These are phyloP conservation scores for Leccinum subgranulosum DNA, from an alignment of 768 basidiomycete species.

Conservation along the genomic window DNA sequence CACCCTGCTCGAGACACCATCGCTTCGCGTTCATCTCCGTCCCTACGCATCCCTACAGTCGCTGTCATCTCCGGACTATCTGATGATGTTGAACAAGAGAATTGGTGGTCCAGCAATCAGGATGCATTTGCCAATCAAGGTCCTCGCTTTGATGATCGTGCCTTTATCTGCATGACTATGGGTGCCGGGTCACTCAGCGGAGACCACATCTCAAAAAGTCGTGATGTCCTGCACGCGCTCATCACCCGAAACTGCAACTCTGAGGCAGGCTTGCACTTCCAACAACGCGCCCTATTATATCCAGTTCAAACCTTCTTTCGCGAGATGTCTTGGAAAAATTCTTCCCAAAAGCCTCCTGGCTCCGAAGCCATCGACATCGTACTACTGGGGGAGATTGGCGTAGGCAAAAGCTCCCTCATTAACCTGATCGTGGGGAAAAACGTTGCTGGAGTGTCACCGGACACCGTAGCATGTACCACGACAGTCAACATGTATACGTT, in stretches of 20 bases:
- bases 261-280: slow-evolving; percentile 6
- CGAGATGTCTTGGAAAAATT: slow-evolving; percentile 1
- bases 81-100: slow-evolving; percentile 6
- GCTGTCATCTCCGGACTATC: slow-evolving; percentile 18
- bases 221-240: slow-evolving; percentile 13
- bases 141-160: slow-evolving; percentile 13
- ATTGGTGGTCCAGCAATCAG: slow-evolving; percentile 19
- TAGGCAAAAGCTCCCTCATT: slow-evolving; percentile 42
- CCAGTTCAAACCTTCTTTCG: slow-evolving; percentile 14
- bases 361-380: slow-evolving; percentile 28
- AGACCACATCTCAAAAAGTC: slow-evolving; percentile 7
- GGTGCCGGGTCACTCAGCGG: neutral
- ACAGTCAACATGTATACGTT: slow-evolving; percentile 21
- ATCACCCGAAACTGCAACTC: slow-evolving; percentile 9
- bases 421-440: slow-evolving; percentile 33
- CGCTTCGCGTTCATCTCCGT: neutral
- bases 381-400: slow-evolving; percentile 33
- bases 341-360: neutral
- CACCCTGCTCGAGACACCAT: slow-evolving; percentile 11
- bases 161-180: slow-evolving; percentile 11
- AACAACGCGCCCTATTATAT: slow-evolving; percentile 6
- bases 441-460: slow-evolving; percentile 30
- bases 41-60: slow-evolving; percentile 9
- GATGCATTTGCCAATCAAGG: slow-evolving; percentile 7
- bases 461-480: slow-evolving; percentile 35